A percentile compares a stretch with the other conserved stretches of the same genome.
Evolutionary conservation across 2,329 filamentous ascomycete species (phyloP).

Genomic region (Cordyceps militaris): DNA sequence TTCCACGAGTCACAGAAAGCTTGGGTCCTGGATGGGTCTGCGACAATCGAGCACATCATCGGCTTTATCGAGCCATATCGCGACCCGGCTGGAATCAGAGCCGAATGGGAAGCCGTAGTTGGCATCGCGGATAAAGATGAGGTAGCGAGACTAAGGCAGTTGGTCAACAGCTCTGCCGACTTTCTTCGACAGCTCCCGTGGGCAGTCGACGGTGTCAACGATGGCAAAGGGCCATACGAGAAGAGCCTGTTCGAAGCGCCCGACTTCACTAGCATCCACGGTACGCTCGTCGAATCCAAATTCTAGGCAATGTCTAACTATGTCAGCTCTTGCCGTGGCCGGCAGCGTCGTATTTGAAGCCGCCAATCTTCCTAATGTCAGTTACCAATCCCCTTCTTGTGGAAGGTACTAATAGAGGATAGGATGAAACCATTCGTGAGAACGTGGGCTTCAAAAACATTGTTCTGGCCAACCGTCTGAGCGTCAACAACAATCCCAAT

Average conservation of each 20-base stretch:
- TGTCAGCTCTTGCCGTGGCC: neutral
- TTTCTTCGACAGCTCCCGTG: constrained; percentile 64
- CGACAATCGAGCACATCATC: constrained; percentile 49
- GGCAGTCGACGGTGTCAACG: constrained; percentile 33
- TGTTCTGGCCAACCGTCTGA: constrained; percentile 50
- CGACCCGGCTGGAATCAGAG: constrained; percentile 51
- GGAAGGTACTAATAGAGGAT: neutral
- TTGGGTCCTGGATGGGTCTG: constrained; percentile 52
- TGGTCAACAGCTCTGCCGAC: constrained; percentile 55
- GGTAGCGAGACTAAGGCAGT: constrained; percentile 48
- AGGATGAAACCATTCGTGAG: constrained; percentile 50
- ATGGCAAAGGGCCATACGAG: constrained; percentile 51
- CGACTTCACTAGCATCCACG: constrained; percentile 65
- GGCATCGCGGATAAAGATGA: constrained; percentile 59
- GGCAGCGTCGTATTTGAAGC: constrained; percentile 1
- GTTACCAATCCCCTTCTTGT: neutral
- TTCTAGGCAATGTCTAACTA: neutral
- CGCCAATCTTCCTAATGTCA: neutral
- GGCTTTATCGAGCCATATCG: constrained; percentile 57
- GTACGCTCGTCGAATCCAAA: constrained; percentile 34
- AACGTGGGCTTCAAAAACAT: constrained; percentile 58
- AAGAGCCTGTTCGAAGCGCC: constrained; percentile 64
- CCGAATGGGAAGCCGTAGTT: constrained; percentile 54
- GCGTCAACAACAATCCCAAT: constrained; percentile 38
- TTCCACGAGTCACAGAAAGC: constrained; percentile 48